Evolutionary conservation across 352 stramenopile genomes (phyloP), one percentile per base, ranked within the genome.

Genomic region (Plasmopara viticola): DNA sequence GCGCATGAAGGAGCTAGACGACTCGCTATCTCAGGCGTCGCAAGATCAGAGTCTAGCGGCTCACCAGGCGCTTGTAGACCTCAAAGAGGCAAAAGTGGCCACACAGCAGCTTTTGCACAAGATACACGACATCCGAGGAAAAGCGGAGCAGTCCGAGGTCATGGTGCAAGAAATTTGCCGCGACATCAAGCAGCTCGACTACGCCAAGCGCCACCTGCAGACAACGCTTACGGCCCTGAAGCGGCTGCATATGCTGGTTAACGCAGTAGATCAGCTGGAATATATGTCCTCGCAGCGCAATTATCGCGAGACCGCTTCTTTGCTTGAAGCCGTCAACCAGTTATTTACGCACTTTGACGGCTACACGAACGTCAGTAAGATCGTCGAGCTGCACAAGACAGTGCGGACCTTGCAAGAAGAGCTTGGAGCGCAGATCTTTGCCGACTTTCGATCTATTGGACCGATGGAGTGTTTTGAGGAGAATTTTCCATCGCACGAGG

Each of bases 111-210:
- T 99, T 6, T 89, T 94, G 51, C 61, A 82, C 57, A 95, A 97
- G 53, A 97, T 98, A 38, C 66, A 85, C 34, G 81, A 95, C 35
- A 98, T 99, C 35, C 86, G 90, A 62, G 62, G 68, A 25, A 98
- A 98, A 68, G 95, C 96, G 9, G 83, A 96, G 51, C 90, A 98
- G 64, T 97, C 80, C 25, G 96, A 99, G 66, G 65, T 90, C 39
- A 98, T 98, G 74, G 96, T 99, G 9, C 74, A 98, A 50, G 95
- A 98, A 70, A 99, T 99, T 46, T 99, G 95, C 48, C 78, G 89
- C 20, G 97, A 99, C 69, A 99, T 99, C 68, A 98, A 98, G 70
- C 88, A 97, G 51, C 81, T 99, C 9, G 97, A 99, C 83, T 96
- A 94, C 62, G 96, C 96, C 39, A 99, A 99, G 68, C 84, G 87